Base-by-base conservation (phyloP, 306 rosid genomes). In the Acmispon strigosus region DNA sequence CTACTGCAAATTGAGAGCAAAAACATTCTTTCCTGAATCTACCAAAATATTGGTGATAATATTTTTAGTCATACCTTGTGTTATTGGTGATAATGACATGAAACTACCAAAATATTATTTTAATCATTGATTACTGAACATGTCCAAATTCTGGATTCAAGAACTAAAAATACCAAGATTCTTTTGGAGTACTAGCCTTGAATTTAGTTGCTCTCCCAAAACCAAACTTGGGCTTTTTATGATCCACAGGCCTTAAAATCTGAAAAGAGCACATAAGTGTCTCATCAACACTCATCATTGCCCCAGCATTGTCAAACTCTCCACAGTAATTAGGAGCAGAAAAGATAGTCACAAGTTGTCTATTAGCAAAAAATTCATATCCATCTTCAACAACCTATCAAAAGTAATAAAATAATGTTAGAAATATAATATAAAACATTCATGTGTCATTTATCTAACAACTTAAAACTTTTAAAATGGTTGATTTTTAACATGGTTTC, bases 351-450 rank as follows among this genome's bases (percentile, higher is more conserved):
- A 82, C 85, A 39, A 82, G 85, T 59, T 82, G 85, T 36, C 80
- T 73, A 64, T 82, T 59, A 32, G 82, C 82, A 73, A 82, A 82
- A 72, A 82, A 76, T 22, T 82, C 79, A 55, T 82, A 82, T 45
- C 82, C 85, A 18, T 82, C 85, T 53, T 82, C 80, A 52, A 82
- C 85, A 53, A 82, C 85, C 85, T 82, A 41, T 34, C 70, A 62
- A 36, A 22, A 16, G 43, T 7, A 57, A 68, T 3, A 58, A 58
- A 27, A 56, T n/a, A 27, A 48, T 5, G 37, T 32, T 6, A 32
- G 8, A 32, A 32, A 32, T 32, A 32, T 32, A 32, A 32, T 27
- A 4, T 27, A 27, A 27, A 27, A 27, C 0, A 27, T 2, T 27
- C 34, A 27, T 4, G 5, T 27, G 34, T 27, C 34, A 0, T 27